phyloP scores from a whole-genome alignment of 2,329 filamentous ascomycete genomes.

The Rhynchosporium secalis region DNA sequence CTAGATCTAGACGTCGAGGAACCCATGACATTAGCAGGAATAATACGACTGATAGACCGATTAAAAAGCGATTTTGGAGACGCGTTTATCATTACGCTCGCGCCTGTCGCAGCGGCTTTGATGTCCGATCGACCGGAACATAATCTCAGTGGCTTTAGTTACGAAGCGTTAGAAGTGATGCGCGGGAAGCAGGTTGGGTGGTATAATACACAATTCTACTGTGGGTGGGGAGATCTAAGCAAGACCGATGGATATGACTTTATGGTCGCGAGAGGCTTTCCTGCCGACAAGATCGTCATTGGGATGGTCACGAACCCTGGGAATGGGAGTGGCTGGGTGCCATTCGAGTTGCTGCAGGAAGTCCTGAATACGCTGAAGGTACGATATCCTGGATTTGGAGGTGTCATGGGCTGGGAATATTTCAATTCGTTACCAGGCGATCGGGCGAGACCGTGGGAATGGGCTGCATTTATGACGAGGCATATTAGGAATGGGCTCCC shows the following conservation, averaged over 20 bases:
- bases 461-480: constrained; percentile 65
- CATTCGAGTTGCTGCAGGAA: constrained; percentile 55
- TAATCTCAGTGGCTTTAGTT: constrained; percentile 81
- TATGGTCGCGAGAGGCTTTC: constrained; percentile 66
- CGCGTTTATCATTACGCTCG: constrained; percentile 74
- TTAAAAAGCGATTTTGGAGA: constrained; percentile 68
- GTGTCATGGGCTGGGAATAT: constrained; percentile 95
- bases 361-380: constrained; percentile 58
- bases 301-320: constrained; percentile 77
- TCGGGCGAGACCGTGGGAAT: constrained; percentile 66
- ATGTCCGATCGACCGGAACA: constrained; percentile 54
- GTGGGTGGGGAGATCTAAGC: constrained; percentile 62
- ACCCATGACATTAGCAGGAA: constrained; percentile 63
- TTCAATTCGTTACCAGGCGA: constrained; percentile 77
- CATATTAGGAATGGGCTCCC: constrained; percentile 23
- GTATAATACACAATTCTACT: constrained; percentile 95
- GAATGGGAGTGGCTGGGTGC: constrained; percentile 70
- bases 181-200: constrained; percentile 69
- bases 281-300: constrained; percentile 70
- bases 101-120: constrained; percentile 77
- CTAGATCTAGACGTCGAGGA: constrained; percentile 83
- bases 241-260: constrained; percentile 51
- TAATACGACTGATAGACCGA: constrained; percentile 66
- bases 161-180: constrained; percentile 69
- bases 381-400: constrained; percentile 71